Percentiles rank a stretch among this genome's conserved stretches.
Evolutionary conservation across 2,329 filamentous ascomycete species (phyloP).

Genomic region (Exophiala viscosa): DNA sequence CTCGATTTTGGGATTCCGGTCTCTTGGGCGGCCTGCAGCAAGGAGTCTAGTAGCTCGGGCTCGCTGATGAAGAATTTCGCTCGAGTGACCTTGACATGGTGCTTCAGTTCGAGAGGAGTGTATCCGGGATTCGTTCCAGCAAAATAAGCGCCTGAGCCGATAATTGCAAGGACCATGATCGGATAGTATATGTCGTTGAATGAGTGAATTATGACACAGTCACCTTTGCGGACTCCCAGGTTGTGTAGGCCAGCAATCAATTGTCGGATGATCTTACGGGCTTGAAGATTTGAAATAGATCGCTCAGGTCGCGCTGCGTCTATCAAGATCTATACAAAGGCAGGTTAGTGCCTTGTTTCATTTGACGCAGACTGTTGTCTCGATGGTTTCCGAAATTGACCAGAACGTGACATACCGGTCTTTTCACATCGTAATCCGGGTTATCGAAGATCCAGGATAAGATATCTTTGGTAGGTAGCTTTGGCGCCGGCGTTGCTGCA

Average conservation of each 20-base stretch:
- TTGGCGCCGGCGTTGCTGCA: conserved; percentile 30
- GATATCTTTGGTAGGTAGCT: conserved; percentile 47
- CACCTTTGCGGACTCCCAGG: conserved; percentile 38
- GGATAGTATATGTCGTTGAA: conserved; percentile 49
- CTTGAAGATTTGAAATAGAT: conserved; percentile 12
- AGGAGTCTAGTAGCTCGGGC: conserved; percentile 26
- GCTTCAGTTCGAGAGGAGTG: conserved; percentile 46
- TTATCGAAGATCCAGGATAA: conserved; percentile 55
- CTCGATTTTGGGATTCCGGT: conserved; percentile 1
- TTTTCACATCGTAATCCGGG: conserved; percentile 47
- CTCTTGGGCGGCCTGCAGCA: conserved; percentile 9
- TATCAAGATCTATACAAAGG: conserved; percentile 42
- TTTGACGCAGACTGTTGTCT: too few species aligned
- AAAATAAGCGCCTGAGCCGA: conserved; percentile 48
- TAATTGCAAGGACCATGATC: conserved; percentile 38
- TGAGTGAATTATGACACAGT: conserved; percentile 54
- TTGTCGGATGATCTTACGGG: conserved; percentile 39
- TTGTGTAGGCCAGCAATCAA: conserved; percentile 49
- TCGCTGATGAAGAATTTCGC: conserved; percentile 46
- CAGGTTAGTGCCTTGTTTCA: background rate
- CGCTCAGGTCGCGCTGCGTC: conserved; percentile 42
- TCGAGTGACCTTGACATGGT: conserved; percentile 43
- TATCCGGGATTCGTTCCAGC: conserved; percentile 51
- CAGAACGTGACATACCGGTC: conserved; percentile 37
- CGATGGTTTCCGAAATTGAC: too few species aligned